Evolutionary conservation across 1,139 yeast genomes (phyloP).

Genomic region (Hyphopichia khmerensis): DNA sequence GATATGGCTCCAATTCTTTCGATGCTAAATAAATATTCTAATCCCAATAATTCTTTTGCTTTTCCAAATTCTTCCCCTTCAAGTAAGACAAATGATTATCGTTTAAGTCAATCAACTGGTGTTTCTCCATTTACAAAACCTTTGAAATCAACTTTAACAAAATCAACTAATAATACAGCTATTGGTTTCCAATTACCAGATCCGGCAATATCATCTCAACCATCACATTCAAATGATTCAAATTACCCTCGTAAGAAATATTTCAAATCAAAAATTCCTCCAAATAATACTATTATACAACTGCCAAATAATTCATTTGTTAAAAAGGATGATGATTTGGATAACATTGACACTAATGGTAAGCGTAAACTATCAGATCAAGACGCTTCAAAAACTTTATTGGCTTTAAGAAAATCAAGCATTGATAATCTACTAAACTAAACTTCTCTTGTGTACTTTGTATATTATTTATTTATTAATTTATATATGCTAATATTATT

Average conservation of each 20-base stretch:
- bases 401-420: conserved; percentile 45
- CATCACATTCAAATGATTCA: neutral
- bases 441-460: conserved; percentile 8
- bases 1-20: conserved; percentile 38
- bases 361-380: conserved; percentile 20
- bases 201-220: conserved; percentile 31
- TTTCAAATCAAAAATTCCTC: conserved; percentile 26
- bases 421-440: conserved; percentile 42
- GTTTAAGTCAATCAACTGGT: conserved; percentile 16
- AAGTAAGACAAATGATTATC: conserved; percentile 1
- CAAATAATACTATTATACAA: conserved; percentile 15
- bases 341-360: neutral
- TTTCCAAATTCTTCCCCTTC: conserved; percentile 5
- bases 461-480: conserved; percentile 14
- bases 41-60: conserved; percentile 7
- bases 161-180: conserved; percentile 5
- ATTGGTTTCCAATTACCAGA: conserved; percentile 36
- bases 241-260: conserved; percentile 26
- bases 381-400: conserved; percentile 42
- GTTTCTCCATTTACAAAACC: conserved; percentile 26
- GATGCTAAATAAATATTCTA: conserved; percentile 23
- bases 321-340: conserved; percentile 7
- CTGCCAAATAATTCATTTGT: conserved; percentile 6
- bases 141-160: conserved; percentile 13
- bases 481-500: neutral